Evolutionary conservation across 2,329 filamentous ascomycete species (phyloP).

Genomic region (Biscogniauxia sp.): DNA sequence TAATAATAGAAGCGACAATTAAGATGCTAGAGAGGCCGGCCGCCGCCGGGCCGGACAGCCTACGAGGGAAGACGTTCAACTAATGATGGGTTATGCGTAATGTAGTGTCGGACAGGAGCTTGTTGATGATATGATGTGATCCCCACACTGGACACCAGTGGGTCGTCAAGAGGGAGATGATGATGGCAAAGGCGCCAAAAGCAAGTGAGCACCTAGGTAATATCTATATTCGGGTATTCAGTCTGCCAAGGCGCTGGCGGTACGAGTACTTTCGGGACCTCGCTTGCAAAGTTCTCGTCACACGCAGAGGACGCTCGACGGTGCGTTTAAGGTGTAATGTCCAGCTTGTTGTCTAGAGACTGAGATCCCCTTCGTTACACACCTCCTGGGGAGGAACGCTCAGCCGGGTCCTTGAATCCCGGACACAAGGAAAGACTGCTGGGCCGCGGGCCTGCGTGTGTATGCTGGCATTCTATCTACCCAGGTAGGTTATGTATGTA

Average conservation of each 20-base stretch:
- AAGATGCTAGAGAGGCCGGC: neutral
- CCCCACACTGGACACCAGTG: neutral
- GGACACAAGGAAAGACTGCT: conserved; percentile 10
- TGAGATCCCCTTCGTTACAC: conserved; percentile 5
- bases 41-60: neutral
- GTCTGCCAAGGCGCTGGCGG: neutral
- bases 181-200: neutral
- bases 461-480: conserved; percentile 17
- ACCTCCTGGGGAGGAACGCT: conserved; percentile 8
- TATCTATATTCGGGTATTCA: neutral
- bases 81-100: neutral
- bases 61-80: neutral
- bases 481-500: too few relatives aligned
- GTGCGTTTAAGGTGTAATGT: conserved; percentile 2
- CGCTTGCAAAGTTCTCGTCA: conserved; percentile 1
- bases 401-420: conserved; percentile 21
- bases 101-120: neutral
- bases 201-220: neutral
- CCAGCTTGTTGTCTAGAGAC: conserved; percentile 1
- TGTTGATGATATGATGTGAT: conserved; percentile 1
- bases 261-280: neutral
- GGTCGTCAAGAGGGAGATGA: neutral
- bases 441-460: conserved; percentile 19
- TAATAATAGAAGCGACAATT: neutral
- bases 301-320: conserved; percentile 1